These are phyloP conservation scores for Arabidopsis hybrid DNA, from an alignment of 441 rosid genomes.

Conservation along the genomic window DNA sequence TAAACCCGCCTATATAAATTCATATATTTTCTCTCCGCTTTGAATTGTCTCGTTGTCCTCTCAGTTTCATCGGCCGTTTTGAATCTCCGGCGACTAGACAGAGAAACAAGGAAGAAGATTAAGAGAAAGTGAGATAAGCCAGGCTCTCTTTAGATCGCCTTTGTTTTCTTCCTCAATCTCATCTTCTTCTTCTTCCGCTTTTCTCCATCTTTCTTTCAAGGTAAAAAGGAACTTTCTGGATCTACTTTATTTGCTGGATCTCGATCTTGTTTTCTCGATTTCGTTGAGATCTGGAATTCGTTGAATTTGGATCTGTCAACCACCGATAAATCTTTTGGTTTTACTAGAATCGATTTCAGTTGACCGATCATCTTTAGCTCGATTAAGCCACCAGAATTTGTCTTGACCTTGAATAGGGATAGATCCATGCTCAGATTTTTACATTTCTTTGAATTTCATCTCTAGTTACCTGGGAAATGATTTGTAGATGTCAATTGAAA, in stretches of 20 bases:
- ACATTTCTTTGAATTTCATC: background rate
- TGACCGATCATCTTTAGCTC: conserved; percentile 38
- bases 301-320: conserved; percentile 28
- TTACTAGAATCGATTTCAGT: conserved; percentile 25
- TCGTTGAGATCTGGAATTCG: conserved; percentile 27
- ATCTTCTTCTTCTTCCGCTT: conserved; percentile 32
- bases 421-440: conserved; percentile 30
- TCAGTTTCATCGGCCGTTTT: conserved; percentile 36
- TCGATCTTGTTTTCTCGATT: conserved; percentile 22
- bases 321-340: background rate
- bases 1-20: conserved; percentile 44
- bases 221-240: conserved; percentile 36
- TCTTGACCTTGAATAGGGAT: conserved; percentile 14
- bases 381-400: background rate
- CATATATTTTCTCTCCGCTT: conserved; percentile 25
- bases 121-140: conserved; percentile 25
- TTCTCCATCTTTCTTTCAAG: conserved; percentile 35
- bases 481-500: conserved; percentile 22
- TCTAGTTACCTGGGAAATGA: conserved; percentile 23
- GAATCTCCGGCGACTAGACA: conserved; percentile 41
- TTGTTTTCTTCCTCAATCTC: conserved; percentile 34
- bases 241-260: conserved; percentile 42
- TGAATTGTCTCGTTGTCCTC: conserved; percentile 41
- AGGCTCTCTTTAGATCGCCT: conserved; percentile 25
- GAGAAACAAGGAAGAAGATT: conserved; percentile 32